Evolutionary conservation across 2,329 filamentous ascomycete species (phyloP), one percentile per base, ranked within the genome.

Genomic region (Ascosphaera aggregata): DNA sequence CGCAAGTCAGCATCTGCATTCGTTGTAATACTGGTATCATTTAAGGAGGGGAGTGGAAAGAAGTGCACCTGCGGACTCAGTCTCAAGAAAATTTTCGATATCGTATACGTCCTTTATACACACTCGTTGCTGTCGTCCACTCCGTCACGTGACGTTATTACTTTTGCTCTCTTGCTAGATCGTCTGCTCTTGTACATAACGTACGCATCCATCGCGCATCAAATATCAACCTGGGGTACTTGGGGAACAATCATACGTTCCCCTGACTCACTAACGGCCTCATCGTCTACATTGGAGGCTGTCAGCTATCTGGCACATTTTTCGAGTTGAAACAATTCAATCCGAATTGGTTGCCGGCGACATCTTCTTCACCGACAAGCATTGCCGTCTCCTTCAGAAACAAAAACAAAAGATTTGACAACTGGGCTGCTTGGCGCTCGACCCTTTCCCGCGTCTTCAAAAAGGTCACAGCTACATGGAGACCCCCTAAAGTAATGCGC

Each of bases 361-460:
- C 22, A 7, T 27, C 11, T 5, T 27, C 11, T 27, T 27, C 22
- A 27, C 11, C 22, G 5, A 27, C 22, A 27, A 27, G 5, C 22
- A 11, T 27, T 11, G 11, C 5, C 22, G 22, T 27, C 22, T 27
- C 11, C 8, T 38, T 16, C 15, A 31, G 36, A 16, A 36, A 16
- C 15, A 32, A 22, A 18, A 41, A 34, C 9, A 34, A 3, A 24
- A 20, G 34, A 19, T 32, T 40, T 24, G 22, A 36, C 32, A 36
- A 19, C 36, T 22, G 22, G 22, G 22, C 11, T 11, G 11, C 22
- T 27, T 27, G 22, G 5, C 22, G 22, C 11, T 11, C 22, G 22
- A 27, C 7, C 22, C 11, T 11, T 11, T 27, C 11, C 22, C 22
- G 22, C 22, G 7, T 27, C 22, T 27, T 11, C 22, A 7, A 7